phyloP scores from a whole-genome alignment of 805 yeast genomes.

The Teunomyces cretensis region DNA sequence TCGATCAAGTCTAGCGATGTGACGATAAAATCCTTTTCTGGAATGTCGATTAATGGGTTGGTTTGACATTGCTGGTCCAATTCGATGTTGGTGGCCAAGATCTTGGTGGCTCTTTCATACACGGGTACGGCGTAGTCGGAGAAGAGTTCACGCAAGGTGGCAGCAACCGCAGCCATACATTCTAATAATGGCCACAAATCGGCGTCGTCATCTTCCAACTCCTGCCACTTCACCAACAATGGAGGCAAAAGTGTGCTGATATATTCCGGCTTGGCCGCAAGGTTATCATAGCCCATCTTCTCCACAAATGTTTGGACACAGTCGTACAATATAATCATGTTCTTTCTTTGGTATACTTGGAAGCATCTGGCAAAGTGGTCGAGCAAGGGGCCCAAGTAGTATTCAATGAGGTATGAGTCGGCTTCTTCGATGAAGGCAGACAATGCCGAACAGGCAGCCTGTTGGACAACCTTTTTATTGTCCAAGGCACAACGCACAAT shows the following conservation, averaged over 20 bases:
- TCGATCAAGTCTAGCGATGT: slow-evolving; percentile 88
- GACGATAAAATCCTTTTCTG: slow-evolving; percentile 88
- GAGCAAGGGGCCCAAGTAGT: slow-evolving; percentile 65
- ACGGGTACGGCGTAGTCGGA: slow-evolving; percentile 89
- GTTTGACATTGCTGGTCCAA: slow-evolving; percentile 60
- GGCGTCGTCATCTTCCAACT: slow-evolving; percentile 70
- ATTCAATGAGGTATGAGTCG: slow-evolving; percentile 58
- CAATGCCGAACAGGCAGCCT: slow-evolving; percentile 86
- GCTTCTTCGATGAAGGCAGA: slow-evolving; percentile 80
- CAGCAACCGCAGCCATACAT: slow-evolving; percentile 89
- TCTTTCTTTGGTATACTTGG: slow-evolving; percentile 74
- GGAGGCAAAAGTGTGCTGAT: slow-evolving; percentile 75
- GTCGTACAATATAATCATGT: slow-evolving; percentile 80
- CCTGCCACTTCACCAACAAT: slow-evolving; percentile 77
- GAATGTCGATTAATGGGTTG: slow-evolving; percentile 68
- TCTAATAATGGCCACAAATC: slow-evolving; percentile 91
- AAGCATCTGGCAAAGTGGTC: slow-evolving; percentile 74
- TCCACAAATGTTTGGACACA: slow-evolving; percentile 89
- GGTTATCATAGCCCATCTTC: slow-evolving; percentile 58
- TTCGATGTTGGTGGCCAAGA: slow-evolving; percentile 66
- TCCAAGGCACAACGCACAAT: slow-evolving; percentile 77
- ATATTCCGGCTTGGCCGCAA: slow-evolving; percentile 53
- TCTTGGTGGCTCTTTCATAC: slow-evolving; percentile 72
- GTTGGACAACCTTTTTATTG: slow-evolving; percentile 88
- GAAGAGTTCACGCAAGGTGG: slow-evolving; percentile 78